phyloP scores from a whole-genome alignment of 2,329 filamentous ascomycete species.

The Nigrospora sphaerica region DNA sequence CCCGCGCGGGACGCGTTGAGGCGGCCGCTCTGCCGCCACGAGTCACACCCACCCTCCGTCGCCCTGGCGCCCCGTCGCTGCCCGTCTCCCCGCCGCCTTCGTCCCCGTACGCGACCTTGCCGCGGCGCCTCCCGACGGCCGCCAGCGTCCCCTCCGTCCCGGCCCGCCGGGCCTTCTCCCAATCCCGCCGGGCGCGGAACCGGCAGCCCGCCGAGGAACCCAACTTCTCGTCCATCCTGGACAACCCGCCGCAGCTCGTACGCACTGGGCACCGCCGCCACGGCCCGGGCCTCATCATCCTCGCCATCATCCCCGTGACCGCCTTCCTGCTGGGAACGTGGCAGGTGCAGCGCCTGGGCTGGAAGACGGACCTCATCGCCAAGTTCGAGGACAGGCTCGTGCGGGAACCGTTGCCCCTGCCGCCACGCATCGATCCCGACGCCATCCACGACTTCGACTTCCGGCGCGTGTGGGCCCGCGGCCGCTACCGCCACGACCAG shows the following conservation, averaged over 20 bases:
- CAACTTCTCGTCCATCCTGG: constrained; percentile 76
- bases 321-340: constrained; percentile 87
- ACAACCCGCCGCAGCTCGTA: constrained; percentile 76
- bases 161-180: constrained; percentile 14
- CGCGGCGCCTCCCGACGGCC: too few relatives aligned
- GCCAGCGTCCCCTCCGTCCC: too few relatives aligned
- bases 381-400: constrained; percentile 88
- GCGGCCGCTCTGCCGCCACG: too few relatives aligned
- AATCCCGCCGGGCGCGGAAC: constrained; percentile 18
- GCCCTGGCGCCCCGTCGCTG: too few relatives aligned
- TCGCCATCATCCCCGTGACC: constrained; percentile 84
- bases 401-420: constrained; percentile 76
- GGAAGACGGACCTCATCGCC: constrained; percentile 90
- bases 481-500: constrained; percentile 73
- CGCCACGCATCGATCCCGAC: constrained; percentile 72
- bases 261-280: constrained; percentile 64
- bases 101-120: too few relatives aligned
- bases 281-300: constrained; percentile 71
- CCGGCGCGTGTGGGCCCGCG: constrained; percentile 70
- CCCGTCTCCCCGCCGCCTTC: too few relatives aligned
- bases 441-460: constrained; percentile 88
- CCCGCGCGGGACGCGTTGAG: too few relatives aligned
- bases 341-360: constrained; percentile 87
- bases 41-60: too few relatives aligned
- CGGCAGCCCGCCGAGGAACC: constrained; percentile 60